These are phyloP conservation scores for Globisporangium viniferum DNA, from an alignment of 352 stramenopile species.

Conservation along the genomic window DNA sequence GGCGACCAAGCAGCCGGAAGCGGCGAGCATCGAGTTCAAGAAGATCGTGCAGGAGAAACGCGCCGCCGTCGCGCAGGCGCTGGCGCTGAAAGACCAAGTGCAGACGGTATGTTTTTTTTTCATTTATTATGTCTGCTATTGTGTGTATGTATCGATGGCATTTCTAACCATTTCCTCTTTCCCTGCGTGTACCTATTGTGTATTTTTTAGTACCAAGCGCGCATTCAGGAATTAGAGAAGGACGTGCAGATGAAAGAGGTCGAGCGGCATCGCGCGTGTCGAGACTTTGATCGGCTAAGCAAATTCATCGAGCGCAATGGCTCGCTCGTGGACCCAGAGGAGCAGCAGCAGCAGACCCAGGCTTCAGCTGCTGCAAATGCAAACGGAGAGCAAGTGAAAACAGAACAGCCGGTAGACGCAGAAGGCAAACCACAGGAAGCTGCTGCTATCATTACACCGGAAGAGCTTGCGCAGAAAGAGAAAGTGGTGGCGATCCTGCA, in stretches of 20 bases:
- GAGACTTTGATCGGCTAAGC: constrained; percentile 70
- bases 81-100: constrained; percentile 52
- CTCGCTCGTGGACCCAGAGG: constrained; percentile 11
- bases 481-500: constrained; percentile 33
- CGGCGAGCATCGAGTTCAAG: constrained; percentile 43
- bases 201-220: constrained; percentile 40
- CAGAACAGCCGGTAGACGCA: background rate
- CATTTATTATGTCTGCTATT: background rate
- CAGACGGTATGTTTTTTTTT: constrained; percentile 35
- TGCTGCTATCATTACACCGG: constrained; percentile 23
- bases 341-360: constrained; percentile 17
- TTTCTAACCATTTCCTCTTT: background rate
- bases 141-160: constrained; percentile 5
- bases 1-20: constrained; percentile 18
- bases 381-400: constrained; percentile 21
- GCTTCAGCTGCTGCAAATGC: constrained; percentile 16
- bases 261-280: constrained; percentile 71
- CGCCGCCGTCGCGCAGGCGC: constrained; percentile 33
- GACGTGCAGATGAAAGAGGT: constrained; percentile 77
- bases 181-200: background rate
- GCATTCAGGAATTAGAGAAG: constrained; percentile 52
- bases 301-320: constrained; percentile 41
- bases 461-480: constrained; percentile 32
- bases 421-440: constrained; percentile 2
- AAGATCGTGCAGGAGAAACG: constrained; percentile 60